phyloP scores from a whole-genome alignment of 2,329 filamentous ascomycete genomes.

The Colletotrichum kahawae region DNA sequence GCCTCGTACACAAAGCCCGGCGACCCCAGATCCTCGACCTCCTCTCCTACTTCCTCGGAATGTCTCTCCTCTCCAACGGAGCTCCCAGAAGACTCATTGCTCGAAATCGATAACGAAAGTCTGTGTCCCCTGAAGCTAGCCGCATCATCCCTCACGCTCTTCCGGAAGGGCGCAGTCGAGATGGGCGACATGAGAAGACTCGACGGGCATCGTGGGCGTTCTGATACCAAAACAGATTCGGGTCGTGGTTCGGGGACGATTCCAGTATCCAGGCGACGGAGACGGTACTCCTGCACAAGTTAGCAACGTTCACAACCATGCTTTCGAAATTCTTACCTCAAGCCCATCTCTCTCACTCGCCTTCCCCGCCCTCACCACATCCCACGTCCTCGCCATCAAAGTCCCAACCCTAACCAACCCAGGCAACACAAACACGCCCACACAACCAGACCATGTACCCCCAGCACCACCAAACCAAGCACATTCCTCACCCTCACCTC shows the following conservation, averaged over 20 bases:
- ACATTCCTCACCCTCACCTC: neutral
- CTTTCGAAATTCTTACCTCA: neutral
- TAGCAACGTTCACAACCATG: neutral
- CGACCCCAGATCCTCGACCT: neutral
- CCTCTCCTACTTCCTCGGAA: neutral
- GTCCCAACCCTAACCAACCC: neutral
- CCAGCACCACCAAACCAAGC: neutral
- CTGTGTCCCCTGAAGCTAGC: neutral
- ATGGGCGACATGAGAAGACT: neutral
- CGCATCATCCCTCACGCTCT: neutral
- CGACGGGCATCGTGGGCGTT: neutral
- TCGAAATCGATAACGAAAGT: neutral
- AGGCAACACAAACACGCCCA: neutral
- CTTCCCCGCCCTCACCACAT: neutral
- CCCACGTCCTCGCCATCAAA: neutral
- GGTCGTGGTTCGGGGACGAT: neutral
- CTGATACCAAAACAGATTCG: neutral
- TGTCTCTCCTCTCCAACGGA: neutral
- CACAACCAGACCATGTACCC: neutral
- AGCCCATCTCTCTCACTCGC: neutral
- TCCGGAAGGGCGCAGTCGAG: neutral
- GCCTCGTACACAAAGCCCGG: neutral
- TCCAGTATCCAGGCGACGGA: neutral
- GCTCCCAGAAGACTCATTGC: neutral
- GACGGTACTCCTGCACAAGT: neutral